phyloP scores from a whole-genome alignment of 352 stramenopile genomes.

The Globisporangium spinosum region DNA sequence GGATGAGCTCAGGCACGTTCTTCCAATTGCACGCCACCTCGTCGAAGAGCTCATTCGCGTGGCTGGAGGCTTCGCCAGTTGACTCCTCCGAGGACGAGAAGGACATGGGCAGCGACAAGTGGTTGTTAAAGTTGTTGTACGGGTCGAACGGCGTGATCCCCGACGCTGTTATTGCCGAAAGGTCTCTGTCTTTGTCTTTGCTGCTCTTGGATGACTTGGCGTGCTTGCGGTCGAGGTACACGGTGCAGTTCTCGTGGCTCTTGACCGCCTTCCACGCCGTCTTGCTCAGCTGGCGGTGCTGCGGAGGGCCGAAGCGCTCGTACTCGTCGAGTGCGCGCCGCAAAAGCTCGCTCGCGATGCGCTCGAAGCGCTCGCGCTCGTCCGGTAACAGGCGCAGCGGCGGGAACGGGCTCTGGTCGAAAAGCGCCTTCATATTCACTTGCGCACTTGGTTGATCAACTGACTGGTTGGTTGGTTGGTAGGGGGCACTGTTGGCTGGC shows the following conservation, averaged over 20 bases:
- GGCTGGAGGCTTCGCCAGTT: not conserved
- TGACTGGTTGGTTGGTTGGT: not conserved
- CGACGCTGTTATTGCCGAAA: not conserved
- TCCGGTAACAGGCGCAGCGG: slow-evolving; percentile 20
- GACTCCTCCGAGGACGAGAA: slow-evolving; percentile 2
- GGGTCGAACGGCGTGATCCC: not conserved
- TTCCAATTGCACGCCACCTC: slow-evolving; percentile 18
- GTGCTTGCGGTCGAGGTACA: slow-evolving; percentile 9
- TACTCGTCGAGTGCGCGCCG: slow-evolving; percentile 26
- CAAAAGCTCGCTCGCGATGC: slow-evolving; percentile 24
- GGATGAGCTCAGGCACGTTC: slow-evolving; percentile 10
- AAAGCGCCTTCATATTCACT: slow-evolving; percentile 7
- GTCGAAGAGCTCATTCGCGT: slow-evolving; percentile 4
- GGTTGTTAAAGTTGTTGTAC: not conserved
- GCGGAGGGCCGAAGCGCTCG: slow-evolving; percentile 17
- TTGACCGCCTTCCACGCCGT: slow-evolving; percentile 20
- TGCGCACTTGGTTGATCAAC: not conserved
- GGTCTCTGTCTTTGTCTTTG: not conserved
- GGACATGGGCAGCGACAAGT: slow-evolving; percentile 1
- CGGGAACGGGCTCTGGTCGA: slow-evolving; percentile 22
- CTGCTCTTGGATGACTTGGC: slow-evolving; percentile 8
- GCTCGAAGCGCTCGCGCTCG: slow-evolving; percentile 18
- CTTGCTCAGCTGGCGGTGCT: slow-evolving; percentile 12
- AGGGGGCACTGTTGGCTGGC: not conserved
- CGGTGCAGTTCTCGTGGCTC: slow-evolving; percentile 17